phyloP scores from a whole-genome alignment of 2,329 filamentous ascomycete species.

The Teratosphaeria zuluensis region DNA sequence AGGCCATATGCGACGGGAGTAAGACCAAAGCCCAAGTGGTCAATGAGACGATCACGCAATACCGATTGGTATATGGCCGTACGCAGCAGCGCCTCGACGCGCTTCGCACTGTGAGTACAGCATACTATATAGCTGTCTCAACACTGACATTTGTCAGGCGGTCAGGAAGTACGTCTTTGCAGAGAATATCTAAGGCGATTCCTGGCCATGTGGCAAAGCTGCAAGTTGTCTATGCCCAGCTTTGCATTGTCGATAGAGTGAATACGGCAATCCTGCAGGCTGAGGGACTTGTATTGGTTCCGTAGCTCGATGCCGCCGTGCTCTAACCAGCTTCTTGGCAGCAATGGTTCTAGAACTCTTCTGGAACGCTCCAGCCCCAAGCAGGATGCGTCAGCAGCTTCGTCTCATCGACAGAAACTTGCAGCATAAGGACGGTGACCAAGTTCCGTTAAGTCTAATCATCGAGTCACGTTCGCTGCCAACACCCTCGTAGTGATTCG shows the following conservation, averaged over 20 bases:
- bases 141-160: slow-evolving; percentile 7
- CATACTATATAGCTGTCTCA: background rate
- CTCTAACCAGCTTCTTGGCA: too few species aligned
- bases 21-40: slow-evolving; percentile 67
- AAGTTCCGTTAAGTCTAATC: background rate
- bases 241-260: background rate
- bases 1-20: slow-evolving; percentile 83
- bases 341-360: too few species aligned
- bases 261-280: background rate
- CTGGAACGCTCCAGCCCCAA: too few species aligned
- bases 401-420: too few species aligned
- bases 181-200: slow-evolving; percentile 5
- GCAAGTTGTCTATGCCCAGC: background rate
- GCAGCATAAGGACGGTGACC: too few species aligned
- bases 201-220: background rate
- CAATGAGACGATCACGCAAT: slow-evolving; percentile 74
- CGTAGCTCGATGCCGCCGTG: too few species aligned
- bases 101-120: slow-evolving; percentile 41
- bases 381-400: too few species aligned
- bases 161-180: slow-evolving; percentile 15
- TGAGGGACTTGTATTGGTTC: too few species aligned
- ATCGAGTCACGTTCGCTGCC: background rate
- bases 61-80: slow-evolving; percentile 74
- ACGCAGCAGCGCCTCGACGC: slow-evolving; percentile 65
- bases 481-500: background rate